These are phyloP conservation scores for Paramecium tetraurelia DNA, from an alignment of 73 alveolate species.

Conservation along the genomic window DNA sequence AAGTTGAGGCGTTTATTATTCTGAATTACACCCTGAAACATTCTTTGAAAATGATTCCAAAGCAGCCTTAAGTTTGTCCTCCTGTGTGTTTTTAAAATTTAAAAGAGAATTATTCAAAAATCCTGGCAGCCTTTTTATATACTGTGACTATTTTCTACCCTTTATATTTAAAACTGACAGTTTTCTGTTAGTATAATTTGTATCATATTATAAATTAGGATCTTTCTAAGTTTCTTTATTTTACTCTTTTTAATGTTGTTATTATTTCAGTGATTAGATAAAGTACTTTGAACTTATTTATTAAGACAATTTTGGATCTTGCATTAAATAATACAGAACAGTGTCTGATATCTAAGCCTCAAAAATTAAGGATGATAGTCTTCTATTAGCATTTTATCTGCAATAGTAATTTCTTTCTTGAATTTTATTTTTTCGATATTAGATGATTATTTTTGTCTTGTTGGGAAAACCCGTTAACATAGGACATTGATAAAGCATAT, in stretches of 20 bases:
- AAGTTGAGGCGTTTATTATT: background rate
- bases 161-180: background rate
- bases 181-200: background rate
- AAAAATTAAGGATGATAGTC: background rate
- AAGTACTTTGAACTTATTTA: background rate
- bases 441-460: background rate
- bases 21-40: background rate
- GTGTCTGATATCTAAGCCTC: background rate
- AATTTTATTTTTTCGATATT: background rate
- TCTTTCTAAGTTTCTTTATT: background rate
- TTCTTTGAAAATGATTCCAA: background rate
- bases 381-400: background rate
- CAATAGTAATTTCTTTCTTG: background rate
- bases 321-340: background rate
- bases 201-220: background rate
- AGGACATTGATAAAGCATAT: slow-evolving; percentile 33
- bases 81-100: background rate
- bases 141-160: background rate
- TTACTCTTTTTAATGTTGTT: background rate
- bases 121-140: background rate
- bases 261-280: background rate
- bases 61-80: background rate
- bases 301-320: background rate
- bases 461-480: slow-evolving; percentile 43
- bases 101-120: background rate